Evolutionary conservation across 345 rosid species (phyloP).

Genomic region (Kandelia obovata): DNA sequence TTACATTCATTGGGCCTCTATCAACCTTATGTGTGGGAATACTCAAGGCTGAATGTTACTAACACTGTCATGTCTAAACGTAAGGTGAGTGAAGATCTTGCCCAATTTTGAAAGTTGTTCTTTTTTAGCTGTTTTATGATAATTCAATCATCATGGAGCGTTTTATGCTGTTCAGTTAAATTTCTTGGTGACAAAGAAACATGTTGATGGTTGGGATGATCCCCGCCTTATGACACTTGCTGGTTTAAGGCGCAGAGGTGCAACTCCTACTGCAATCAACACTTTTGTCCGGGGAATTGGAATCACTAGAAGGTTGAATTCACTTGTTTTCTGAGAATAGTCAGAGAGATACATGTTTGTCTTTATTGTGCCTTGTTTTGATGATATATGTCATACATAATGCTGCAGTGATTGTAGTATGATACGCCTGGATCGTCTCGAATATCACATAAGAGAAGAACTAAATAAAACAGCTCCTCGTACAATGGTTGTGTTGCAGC

Average conservation of each 20-base stretch:
- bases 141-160: slow-evolving; percentile 1
- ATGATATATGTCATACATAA: slow-evolving; percentile 7
- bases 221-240: slow-evolving; percentile 96
- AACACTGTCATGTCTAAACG: slow-evolving; percentile 98
- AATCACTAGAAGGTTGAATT: slow-evolving; percentile 82
- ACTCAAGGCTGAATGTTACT: slow-evolving; percentile 84
- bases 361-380: slow-evolving; percentile 10
- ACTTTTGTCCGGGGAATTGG: slow-evolving; percentile 90
- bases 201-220: slow-evolving; percentile 99
- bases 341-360: background rate
- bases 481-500: slow-evolving; percentile 78
- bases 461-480: slow-evolving; percentile 83
- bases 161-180: slow-evolving; percentile 55
- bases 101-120: slow-evolving; percentile 15
- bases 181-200: slow-evolving; percentile 67
- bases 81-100: slow-evolving; percentile 47
- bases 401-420: slow-evolving; percentile 76
- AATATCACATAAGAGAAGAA: slow-evolving; percentile 94
- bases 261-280: slow-evolving; percentile 78
- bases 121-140: slow-evolving; percentile 7
- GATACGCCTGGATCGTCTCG: slow-evolving; percentile 84
- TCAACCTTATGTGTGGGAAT: slow-evolving; percentile 98
- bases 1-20: slow-evolving; percentile 73
- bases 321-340: background rate
- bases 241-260: slow-evolving; percentile 92